Conservation (phyloP, 352 stramenopile species). For the Globisporangium cederbergense region DNA sequence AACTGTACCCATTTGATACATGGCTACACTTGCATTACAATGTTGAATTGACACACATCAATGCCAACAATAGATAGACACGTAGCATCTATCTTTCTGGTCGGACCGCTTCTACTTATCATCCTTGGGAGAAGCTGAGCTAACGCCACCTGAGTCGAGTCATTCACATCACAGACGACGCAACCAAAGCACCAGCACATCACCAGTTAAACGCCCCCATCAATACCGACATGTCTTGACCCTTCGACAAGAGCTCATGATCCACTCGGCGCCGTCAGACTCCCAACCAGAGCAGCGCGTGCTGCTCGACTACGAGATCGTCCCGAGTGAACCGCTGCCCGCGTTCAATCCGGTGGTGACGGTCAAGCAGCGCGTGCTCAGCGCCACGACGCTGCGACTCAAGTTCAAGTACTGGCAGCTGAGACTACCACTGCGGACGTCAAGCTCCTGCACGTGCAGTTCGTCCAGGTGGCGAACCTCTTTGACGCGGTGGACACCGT, state of each 20-base stretch:
- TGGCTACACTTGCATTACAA: not conserved
- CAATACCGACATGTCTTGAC: not conserved
- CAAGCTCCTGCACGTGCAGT: not conserved
- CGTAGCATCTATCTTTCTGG: no score
- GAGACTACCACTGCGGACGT: not conserved
- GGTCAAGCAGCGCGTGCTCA: conserved; percentile 12
- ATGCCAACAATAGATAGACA: not conserved
- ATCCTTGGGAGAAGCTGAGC: not conserved
- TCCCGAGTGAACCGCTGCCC: conserved; percentile 3
- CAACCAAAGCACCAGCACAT: not conserved
- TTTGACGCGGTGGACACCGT: conserved; percentile 5
- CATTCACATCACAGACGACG: not conserved
- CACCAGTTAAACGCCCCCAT: not conserved
- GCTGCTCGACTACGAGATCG: conserved; percentile 8
- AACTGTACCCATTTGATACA: not conserved
- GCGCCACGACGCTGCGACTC: not conserved
- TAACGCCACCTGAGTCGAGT: not conserved
- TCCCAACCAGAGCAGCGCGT: not conserved
- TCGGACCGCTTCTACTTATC: no score
- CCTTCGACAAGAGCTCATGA: not conserved
- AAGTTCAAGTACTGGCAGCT: not conserved
- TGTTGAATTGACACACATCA: no score
- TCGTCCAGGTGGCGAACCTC: not conserved
- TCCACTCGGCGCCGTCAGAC: not conserved
- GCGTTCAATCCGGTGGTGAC: not conserved